Conservation (phyloP, 345 rosid genomes). For the Turnera subulata region DNA sequence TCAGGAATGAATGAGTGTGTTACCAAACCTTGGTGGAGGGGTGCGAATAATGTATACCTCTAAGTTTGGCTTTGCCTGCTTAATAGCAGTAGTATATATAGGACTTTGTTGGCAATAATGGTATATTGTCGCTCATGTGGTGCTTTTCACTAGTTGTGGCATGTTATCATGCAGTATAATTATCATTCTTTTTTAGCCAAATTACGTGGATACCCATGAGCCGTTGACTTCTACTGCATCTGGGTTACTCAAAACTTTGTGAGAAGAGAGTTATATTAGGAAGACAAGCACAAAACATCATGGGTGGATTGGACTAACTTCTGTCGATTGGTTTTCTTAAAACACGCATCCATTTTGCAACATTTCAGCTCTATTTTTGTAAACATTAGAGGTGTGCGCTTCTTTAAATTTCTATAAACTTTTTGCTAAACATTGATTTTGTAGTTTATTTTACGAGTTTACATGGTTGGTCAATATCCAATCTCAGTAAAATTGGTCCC, state of each 20-base stretch:
- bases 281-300: no score
- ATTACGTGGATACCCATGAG: conserved; percentile 7
- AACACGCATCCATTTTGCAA: no score
- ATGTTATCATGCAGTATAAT: neutral
- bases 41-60: neutral
- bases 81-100: neutral
- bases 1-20: neutral
- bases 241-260: neutral
- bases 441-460: no score
- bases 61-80: neutral
- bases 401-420: no score
- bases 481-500: no score
- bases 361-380: no score
- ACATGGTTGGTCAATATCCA: no score
- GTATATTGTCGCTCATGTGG: no score
- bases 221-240: conserved; percentile 11
- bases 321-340: no score
- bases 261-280: neutral
- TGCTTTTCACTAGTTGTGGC: neutral
- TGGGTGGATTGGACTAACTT: no score
- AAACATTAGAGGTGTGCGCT: no score
- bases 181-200: neutral
- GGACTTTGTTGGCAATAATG: neutral
- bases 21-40: neutral
- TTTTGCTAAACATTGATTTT: no score